Conservation (phyloP, 2,329 filamentous ascomycete species). For the Metarhizium humberi region DNA sequence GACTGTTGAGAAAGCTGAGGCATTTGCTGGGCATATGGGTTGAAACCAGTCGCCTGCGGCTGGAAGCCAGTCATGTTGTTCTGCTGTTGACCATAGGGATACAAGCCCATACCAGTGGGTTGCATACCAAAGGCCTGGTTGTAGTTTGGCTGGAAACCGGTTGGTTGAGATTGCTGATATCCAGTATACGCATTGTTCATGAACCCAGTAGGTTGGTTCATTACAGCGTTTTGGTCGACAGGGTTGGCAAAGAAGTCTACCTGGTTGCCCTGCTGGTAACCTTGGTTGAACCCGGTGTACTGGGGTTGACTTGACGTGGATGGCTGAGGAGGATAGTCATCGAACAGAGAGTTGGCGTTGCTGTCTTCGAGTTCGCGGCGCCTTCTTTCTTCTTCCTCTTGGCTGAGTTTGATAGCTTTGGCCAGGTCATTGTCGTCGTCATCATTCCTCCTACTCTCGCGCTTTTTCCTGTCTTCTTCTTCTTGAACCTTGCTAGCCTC, state of each 20-base stretch:
- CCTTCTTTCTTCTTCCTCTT: slow-evolving; percentile 86
- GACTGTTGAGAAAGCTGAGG: slow-evolving; percentile 26
- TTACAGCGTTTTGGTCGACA: slow-evolving; percentile 64
- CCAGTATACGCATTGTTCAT: slow-evolving; percentile 48
- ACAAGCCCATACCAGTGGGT: slow-evolving; percentile 51
- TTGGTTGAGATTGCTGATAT: slow-evolving; percentile 36
- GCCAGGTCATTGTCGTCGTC: slow-evolving; percentile 76
- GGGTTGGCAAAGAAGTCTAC: slow-evolving; percentile 98
- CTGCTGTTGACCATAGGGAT: slow-evolving; percentile 52
- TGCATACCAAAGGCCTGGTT: slow-evolving; percentile 60
- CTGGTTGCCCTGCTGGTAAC: slow-evolving; percentile 91
- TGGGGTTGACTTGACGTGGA: slow-evolving; percentile 47
- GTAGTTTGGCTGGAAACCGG: slow-evolving; percentile 50
- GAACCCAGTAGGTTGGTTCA: slow-evolving; percentile 73
- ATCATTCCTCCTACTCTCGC: slow-evolving; percentile 49
- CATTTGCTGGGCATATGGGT: slow-evolving; percentile 40
- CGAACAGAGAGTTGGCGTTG: slow-evolving; percentile 82
- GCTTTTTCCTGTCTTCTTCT: slow-evolving; percentile 75
- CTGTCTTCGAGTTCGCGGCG: slow-evolving; percentile 78
- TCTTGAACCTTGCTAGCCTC: slow-evolving; percentile 94
- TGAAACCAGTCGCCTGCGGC: slow-evolving; percentile 43
- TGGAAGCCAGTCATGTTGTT: slow-evolving; percentile 34
- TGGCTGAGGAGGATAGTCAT: slow-evolving; percentile 57
- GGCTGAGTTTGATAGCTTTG: slow-evolving; percentile 91
- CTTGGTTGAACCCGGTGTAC: slow-evolving; percentile 87